Evolutionary conservation across 768 basidiomycete genomes (phyloP).

Genomic region (Holtermannia corniformis): DNA sequence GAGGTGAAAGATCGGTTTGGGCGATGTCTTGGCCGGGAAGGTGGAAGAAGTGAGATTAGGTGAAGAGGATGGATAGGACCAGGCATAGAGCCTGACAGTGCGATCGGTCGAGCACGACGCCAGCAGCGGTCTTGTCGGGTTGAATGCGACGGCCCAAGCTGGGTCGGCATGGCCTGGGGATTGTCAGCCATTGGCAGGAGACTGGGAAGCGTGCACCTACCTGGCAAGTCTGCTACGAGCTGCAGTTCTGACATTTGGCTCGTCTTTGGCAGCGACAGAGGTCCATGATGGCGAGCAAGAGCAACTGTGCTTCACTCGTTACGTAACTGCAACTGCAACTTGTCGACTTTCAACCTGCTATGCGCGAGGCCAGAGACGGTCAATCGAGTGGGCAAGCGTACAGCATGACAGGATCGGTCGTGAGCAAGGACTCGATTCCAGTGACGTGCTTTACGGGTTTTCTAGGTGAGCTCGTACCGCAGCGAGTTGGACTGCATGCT

Average conservation of each 20-base stretch:
- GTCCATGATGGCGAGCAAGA: too few species aligned
- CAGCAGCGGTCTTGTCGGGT: constrained; percentile 65
- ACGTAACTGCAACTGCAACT: too few species aligned
- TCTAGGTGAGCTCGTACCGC: constrained; percentile 44
- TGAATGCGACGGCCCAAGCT: constrained; percentile 85
- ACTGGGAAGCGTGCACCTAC: neutral
- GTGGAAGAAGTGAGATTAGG: constrained; percentile 3
- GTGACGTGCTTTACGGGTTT: constrained; percentile 96
- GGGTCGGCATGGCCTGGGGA: constrained; percentile 60
- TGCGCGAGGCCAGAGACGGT: too few species aligned
- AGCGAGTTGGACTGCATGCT: constrained; percentile 48
- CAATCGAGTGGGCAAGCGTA: too few species aligned
- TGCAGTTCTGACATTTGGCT: constrained; percentile 28
- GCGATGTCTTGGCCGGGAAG: neutral
- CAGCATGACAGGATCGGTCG: neutral
- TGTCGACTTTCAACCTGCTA: too few species aligned
- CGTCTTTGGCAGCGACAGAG: neutral
- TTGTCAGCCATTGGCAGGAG: neutral
- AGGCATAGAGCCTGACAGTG: constrained; percentile 73
- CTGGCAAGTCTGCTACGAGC: constrained; percentile 27
- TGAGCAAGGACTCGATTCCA: constrained; percentile 48
- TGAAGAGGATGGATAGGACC: constrained; percentile 41
- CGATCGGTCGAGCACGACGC: constrained; percentile 95
- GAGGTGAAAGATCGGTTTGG: constrained; percentile 39
- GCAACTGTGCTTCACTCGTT: too few species aligned